A percentile compares a stretch with the other conserved stretches of the same genome.
phyloP scores from a whole-genome alignment of 495 filamentous ascomycete genomes.

The Tirmania nivea region DNA sequence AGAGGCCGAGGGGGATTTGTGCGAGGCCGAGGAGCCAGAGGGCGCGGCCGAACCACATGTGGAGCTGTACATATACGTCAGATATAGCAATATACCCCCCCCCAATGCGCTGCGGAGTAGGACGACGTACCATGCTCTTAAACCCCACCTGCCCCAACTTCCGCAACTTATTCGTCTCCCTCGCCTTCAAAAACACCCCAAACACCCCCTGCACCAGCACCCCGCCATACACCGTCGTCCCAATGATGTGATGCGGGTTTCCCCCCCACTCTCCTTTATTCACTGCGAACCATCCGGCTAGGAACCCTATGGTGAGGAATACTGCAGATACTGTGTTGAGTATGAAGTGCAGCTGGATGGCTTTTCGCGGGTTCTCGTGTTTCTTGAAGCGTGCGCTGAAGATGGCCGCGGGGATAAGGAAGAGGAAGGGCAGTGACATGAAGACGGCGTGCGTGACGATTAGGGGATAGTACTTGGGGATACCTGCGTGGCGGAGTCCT shows the following conservation, averaged over 20 bases:
- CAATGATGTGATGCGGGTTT: conserved; percentile 92
- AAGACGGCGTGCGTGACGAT: conserved; percentile 70
- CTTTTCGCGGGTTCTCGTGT: conserved; percentile 35
- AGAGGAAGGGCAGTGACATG: conserved; percentile 69
- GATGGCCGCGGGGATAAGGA: conserved; percentile 58
- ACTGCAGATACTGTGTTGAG: conserved; percentile 60
- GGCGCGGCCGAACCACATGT: conserved; percentile 66
- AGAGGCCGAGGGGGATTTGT: conserved; percentile 75
- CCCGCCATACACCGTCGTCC: conserved; percentile 67
- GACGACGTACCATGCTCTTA: neutral
- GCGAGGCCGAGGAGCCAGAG: conserved; percentile 60
- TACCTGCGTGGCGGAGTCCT: conserved; percentile 12
- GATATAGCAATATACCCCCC: too few relatives aligned
- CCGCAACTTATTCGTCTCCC: conserved; percentile 29
- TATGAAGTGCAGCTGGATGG: conserved; percentile 64
- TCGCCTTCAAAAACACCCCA: conserved; percentile 46
- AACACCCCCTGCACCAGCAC: conserved; percentile 61
- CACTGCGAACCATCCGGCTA: conserved; percentile 60
- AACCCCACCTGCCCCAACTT: conserved; percentile 1
- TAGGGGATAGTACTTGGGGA: conserved; percentile 48
- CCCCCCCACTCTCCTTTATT: conserved; percentile 54
- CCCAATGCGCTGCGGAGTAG: neutral
- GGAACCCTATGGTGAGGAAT: conserved; percentile 48
- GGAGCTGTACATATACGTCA: conserved; percentile 24
- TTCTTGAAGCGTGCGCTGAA: conserved; percentile 55